Evolutionary conservation across 1,139 yeast genomes (phyloP), one percentile per base, ranked within the genome.

Genomic region (Yamadazyma friedrichii): DNA sequence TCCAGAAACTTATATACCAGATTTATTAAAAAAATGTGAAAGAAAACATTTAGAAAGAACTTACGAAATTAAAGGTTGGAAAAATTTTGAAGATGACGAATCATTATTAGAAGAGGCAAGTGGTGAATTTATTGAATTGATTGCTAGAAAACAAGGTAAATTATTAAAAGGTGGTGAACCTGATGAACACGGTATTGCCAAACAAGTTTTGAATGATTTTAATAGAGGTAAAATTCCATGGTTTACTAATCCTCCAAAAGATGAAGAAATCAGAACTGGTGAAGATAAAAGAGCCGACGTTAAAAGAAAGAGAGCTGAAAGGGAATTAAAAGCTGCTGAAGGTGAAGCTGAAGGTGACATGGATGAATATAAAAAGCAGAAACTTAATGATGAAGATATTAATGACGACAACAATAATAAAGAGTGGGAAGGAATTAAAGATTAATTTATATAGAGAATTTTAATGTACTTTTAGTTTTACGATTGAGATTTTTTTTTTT

Each of bases 181-280:
- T 1, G 98, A 93, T 64, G 97, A 91, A 65, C 75, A 84, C 51
- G 95, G 96, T 54, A 91, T 93, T 43, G 83, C 98, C 39, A 93
- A 89, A 62, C 84, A 85, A 59, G 84, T 93, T 27, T 76, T 93
- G 59, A 89, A 88, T 55, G 98, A 93, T 62, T 93, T 93, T 71
- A 93, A 88, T 67, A 80, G 98, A 64, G 98, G 98, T 46, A 88
- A 89, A 59, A 89, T 93, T 43, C 98, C 98, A 17, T 93, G 98
- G 98, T 93, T 93, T 61, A 88, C 88, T 27, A 82, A 94, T 28
- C 98, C 98, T 35, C 98, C 98, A 31, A 76, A 80, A 56, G 87
- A 80, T 53, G 80, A 74, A 39, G 74, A 68, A 44, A 75, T 62
- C 13, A 70, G 80, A 59, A 62, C 67, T 5, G 81, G 80, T 29